Evolutionary conservation across 768 basidiomycete species (phyloP), one percentile per base, ranked within the genome.

Genomic region (Dendrothele bispora): DNA sequence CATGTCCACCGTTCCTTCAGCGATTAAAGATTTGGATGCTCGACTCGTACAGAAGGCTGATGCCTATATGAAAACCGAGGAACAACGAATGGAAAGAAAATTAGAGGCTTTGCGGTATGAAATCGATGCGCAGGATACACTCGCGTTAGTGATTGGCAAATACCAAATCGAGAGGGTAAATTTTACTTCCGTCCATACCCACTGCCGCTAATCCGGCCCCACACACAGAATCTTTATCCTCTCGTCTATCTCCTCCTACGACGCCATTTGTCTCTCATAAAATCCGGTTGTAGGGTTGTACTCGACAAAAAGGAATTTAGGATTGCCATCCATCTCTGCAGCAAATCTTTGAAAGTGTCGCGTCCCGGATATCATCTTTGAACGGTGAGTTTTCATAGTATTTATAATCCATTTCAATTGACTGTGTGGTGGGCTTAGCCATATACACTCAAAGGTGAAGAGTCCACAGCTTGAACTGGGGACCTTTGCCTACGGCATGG

Each of bases 151-250:
- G 15, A 45, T 46, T 46, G 43, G 50, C n/a, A 26, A 41, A 12
- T 40, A 28, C 30, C 38, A 51, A 22, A 51, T 51, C 27, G 50
- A 51, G 41, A 28, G 50, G 38, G 50, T 51, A n/a, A 39, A 44
- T 38, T 22, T 5, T 35, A 10, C 18, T 14, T 34, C 7, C 7
- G 10, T 7, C 10, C 24, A 11, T 14, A 7, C 1, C n/a, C n/a
- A n/a, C n/a, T n/a, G n/a, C n/a, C n/a, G n/a, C n/a, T 17, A 46
- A 14, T 24, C 5, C n/a, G 15, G 10, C 7, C 21, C 8, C 7
- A 10, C 29, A 32, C 15, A 25, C 17, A 29, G 25, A 35, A 39
- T 30, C 25, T 26, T 15, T n/a, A 45, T 25, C 21, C 43, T 32
- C 22, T 57, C 26, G 5, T 26, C 21, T 29, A 38, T 1, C 25